Base-by-base conservation (phyloP, 208 protist genomes). In the Chromosphaera perkinsii region DNA sequence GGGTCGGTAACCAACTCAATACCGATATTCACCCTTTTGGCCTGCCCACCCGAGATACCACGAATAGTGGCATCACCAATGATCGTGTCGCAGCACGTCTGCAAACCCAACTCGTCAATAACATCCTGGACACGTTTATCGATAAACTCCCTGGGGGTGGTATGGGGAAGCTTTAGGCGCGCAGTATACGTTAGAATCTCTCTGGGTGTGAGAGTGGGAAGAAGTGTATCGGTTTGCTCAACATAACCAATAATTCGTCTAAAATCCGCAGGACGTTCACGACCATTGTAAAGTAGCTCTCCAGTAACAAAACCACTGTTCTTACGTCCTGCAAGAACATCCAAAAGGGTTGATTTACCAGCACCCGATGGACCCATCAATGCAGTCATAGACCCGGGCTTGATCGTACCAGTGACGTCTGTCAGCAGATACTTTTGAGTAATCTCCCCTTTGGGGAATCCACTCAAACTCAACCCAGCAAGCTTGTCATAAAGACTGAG, bases 21-120 rank as follows among this genome's bases (percentile, higher is more conserved):
- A 42, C 73, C 72, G 26, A 82, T 78, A 58, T 72, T 78, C 29
- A 75, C 74, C 1, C 78, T 51, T 62, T 82, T 82, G 12, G 65
- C 60, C 68, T 82, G 69, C 1, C 78, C 78, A 39, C 74, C 74
- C 22, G 31, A 59, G 17, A 76, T 63, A 36, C 72, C 72, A 33
- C 72, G 47, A 1, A 71, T 22, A 1, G n/a, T 3, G 14, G 4
- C 63, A 29, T 3, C 39, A 4, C 72, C 72, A 1, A 76, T 62
- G 29, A 71, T 64, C 2, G 62, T 63, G 32, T 76, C 64, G 26
- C 33, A 45, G 35, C 62, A 70, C 20, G 17, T 54, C 4, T 45
- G 22, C 17, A 76, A 49, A 14, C 72, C 72, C 29, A 75, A 58
- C 39, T 64, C 60, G 7, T 49, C 43, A 36, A 75, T 75, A 20